phyloP scores from a whole-genome alignment of 1,284 basidiomycete genomes.

The Stygiomarasmius scandens region DNA sequence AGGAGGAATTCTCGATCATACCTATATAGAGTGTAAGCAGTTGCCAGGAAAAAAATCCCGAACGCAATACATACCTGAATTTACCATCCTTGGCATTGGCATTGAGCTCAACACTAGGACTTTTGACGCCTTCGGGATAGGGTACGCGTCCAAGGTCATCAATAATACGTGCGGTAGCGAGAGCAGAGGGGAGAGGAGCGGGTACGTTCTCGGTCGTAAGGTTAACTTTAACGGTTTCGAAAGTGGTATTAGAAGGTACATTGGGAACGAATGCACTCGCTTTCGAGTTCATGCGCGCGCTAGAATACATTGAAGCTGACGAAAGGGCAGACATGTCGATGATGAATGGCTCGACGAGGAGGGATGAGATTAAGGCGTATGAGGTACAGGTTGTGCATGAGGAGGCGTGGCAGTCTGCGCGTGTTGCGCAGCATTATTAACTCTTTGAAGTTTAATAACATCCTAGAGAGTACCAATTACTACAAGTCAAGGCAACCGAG shows the following conservation, averaged over 20 bases:
- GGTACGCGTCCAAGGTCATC: constrained; percentile 78
- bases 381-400: constrained; percentile 55
- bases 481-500: no score
- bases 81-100: constrained; percentile 84
- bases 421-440: no score
- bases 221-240: constrained; percentile 65
- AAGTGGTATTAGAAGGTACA: constrained; percentile 43
- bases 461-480: no score
- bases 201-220: constrained; percentile 51
- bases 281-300: constrained; percentile 56
- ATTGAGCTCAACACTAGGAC: constrained; percentile 88
- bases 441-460: no score
- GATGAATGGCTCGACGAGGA: constrained; percentile 46
- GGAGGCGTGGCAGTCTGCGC: no score
- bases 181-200: constrained; percentile 37
- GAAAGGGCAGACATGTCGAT: constrained; percentile 61
- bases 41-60: constrained; percentile 2
- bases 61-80: constrained; percentile 67
- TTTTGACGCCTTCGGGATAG: constrained; percentile 86
- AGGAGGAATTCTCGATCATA: constrained; percentile 98
- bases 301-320: constrained; percentile 39
- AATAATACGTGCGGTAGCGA: constrained; percentile 57
- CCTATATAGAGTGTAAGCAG: constrained; percentile 39
- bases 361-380: constrained; percentile 53
- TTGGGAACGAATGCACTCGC: constrained; percentile 68